These are phyloP conservation scores for Fusarium irregulare DNA, from an alignment of 2,329 filamentous ascomycete genomes.

Conservation along the genomic window DNA sequence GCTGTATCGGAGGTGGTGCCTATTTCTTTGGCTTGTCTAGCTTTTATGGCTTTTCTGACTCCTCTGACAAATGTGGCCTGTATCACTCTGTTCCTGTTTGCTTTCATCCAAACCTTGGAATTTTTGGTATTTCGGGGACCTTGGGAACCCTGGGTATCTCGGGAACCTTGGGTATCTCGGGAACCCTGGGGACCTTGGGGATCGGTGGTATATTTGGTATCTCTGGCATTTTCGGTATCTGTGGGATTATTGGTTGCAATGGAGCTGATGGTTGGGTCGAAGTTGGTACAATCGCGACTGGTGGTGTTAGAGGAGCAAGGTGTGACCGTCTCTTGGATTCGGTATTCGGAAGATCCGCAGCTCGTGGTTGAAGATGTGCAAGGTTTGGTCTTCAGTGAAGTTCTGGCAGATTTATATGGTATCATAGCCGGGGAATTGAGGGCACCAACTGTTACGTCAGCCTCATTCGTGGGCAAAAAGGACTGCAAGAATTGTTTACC, in stretches of 20 bases:
- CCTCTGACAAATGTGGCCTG: not conserved
- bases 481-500: accelerated
- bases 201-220: not conserved
- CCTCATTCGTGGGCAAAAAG: not conserved
- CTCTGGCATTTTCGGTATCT: not conserved
- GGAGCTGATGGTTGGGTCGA: not conserved
- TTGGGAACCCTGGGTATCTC: no score
- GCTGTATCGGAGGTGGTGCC: not conserved
- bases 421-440: not conserved
- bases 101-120: not conserved
- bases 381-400: not conserved
- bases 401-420: not conserved
- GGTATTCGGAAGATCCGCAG: no score
- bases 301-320: not conserved
- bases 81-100: not conserved
- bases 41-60: not conserved
- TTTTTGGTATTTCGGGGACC: not conserved
- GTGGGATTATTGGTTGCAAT: not conserved
- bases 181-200: no score
- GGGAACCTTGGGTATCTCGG: no score
- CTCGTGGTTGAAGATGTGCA: not conserved
- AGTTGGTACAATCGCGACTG: not conserved
- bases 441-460: not conserved
- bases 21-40: not conserved
- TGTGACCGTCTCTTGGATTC: no score